A percentile compares a stretch with the other conserved stretches of the same genome.
Conservation (phyloP, 169 alveolate species). For the Plasmodium cynomolgi region DNA sequence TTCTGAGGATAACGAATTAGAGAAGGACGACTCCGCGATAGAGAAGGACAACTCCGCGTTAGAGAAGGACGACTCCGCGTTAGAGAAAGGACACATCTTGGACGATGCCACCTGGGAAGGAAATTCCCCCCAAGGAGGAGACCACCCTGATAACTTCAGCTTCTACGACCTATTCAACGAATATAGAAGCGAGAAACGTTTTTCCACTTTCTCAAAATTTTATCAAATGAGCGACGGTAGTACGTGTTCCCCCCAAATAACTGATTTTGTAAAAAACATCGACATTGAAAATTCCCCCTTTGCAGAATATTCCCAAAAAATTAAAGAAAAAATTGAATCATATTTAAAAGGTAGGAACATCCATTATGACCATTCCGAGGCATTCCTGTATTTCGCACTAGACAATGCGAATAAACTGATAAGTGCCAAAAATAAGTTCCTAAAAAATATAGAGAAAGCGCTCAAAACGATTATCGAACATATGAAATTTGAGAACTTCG, state of each 20-base stretch:
- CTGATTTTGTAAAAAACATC: constrained; percentile 1
- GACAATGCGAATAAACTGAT: constrained; percentile 43
- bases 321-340: constrained; percentile 36
- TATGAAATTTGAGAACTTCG: constrained; percentile 38
- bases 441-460: constrained; percentile 69
- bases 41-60: not conserved
- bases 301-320: constrained; percentile 22
- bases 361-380: constrained; percentile 14
- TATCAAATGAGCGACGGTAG: not conserved
- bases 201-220: constrained; percentile 17
- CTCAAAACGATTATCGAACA: constrained; percentile 66
- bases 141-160: not conserved
- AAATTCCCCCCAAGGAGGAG: not conserved
- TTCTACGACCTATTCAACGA: constrained; percentile 9
- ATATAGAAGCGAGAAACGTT: not conserved
- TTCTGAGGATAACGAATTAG: not conserved
- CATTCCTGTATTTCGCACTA: constrained; percentile 7
- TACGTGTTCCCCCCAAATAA: not conserved
- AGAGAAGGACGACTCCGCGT: not conserved
- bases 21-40: not conserved
- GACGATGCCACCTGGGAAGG: not conserved
- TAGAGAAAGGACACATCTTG: not conserved
- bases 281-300: constrained; percentile 16
- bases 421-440: constrained; percentile 39
- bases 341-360: constrained; percentile 17